Percentiles rank a stretch among this genome's conserved stretches.
Evolutionary conservation across 441 rosid genomes (phyloP).

Genomic region (Jatropha podagrica): DNA sequence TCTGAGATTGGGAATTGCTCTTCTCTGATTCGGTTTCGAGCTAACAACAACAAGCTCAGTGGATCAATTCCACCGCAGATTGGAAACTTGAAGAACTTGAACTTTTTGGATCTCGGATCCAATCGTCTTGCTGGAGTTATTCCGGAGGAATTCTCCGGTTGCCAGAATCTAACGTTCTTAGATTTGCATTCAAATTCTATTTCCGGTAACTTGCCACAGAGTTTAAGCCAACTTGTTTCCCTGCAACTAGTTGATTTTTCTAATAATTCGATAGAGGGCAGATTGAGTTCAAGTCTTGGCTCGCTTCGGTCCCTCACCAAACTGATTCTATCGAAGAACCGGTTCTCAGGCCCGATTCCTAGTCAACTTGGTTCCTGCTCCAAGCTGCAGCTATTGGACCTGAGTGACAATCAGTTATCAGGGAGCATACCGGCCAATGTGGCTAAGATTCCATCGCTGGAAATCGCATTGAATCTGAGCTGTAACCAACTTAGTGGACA

Average conservation of each 20-base stretch:
- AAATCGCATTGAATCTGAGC: slow-evolving; percentile 81
- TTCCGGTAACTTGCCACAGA: slow-evolving; percentile 47
- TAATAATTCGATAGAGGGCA: slow-evolving; percentile 46
- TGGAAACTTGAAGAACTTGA: slow-evolving; percentile 51
- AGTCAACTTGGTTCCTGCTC: slow-evolving; percentile 53
- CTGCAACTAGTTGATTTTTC: slow-evolving; percentile 63
- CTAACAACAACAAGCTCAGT: slow-evolving; percentile 42
- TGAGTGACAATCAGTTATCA: slow-evolving; percentile 50
- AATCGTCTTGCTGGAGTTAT: slow-evolving; percentile 48
- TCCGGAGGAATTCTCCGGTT: slow-evolving; percentile 53
- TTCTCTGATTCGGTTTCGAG: slow-evolving; percentile 59
- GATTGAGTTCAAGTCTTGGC: slow-evolving; percentile 46
- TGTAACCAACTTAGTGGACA: slow-evolving; percentile 58
- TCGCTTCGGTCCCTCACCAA: slow-evolving; percentile 54
- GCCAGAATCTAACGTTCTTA: slow-evolving; percentile 57
- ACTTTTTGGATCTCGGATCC: slow-evolving; percentile 61
- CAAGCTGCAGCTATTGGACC: slow-evolving; percentile 63
- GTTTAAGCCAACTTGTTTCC: slow-evolving; percentile 41
- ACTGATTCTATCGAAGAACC: slow-evolving; percentile 52
- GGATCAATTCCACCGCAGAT: slow-evolving; percentile 53
- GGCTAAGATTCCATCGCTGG: slow-evolving; percentile 66
- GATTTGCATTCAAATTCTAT: slow-evolving; percentile 68
- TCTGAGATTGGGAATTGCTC: slow-evolving; percentile 57
- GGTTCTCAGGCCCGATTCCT: slow-evolving; percentile 54
- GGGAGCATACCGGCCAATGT: slow-evolving; percentile 59